Base-by-base conservation (phyloP, 768 basidiomycete genomes). In the Kwoniella sp. region DNA sequence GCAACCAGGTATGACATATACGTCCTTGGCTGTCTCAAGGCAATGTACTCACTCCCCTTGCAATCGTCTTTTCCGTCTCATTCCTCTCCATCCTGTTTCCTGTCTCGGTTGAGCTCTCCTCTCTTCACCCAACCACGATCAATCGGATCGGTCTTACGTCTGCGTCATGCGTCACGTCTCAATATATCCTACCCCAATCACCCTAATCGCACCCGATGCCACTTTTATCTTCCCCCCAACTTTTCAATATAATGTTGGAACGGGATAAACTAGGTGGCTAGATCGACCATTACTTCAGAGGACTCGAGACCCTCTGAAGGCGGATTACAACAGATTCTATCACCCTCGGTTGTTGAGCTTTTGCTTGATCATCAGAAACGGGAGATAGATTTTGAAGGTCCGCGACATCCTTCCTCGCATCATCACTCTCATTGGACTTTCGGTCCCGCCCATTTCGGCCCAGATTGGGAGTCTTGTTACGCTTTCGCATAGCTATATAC, bases 251-350 rank as follows among this genome's bases (percentile, higher is more conserved):
- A 56, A 70, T 61, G 61, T 68, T 66, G 66, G 66, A 51, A 60
- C 31, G 51, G 66, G 74, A 70, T 76, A 76, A 76, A 76, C 74
- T 70, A 76, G 63, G 68, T 70, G 74, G 74, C 74, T 29, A 75
- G 15, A 75, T 61, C 55, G 61, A 63, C 25, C 50, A 23, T 4
- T 41, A 9, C 50, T 51, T 23, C 23, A 28, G 50, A 17, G 50
- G 22, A 25, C 26, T 51, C 50, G 50, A 51, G 50, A 51, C 22
- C 50, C 50, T 51, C 50, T 51, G 23, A 51, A 28, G 50, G 50
- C 50, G 26, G 23, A 51, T 25, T 17, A 25, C 25, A 25, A 28
- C 50, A 51, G 50, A 51, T 25, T 28, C 23, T 51, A 51, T 28
- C 50, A 8, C 26, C 23, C n/a, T n/a, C n/a, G n/a, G n/a, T n/a